A percentile compares a stretch with the other conserved stretches of the same genome.
These are phyloP conservation scores for Halteria grandinella DNA, from an alignment of 73 alveolate species.

Conservation along the genomic window DNA sequence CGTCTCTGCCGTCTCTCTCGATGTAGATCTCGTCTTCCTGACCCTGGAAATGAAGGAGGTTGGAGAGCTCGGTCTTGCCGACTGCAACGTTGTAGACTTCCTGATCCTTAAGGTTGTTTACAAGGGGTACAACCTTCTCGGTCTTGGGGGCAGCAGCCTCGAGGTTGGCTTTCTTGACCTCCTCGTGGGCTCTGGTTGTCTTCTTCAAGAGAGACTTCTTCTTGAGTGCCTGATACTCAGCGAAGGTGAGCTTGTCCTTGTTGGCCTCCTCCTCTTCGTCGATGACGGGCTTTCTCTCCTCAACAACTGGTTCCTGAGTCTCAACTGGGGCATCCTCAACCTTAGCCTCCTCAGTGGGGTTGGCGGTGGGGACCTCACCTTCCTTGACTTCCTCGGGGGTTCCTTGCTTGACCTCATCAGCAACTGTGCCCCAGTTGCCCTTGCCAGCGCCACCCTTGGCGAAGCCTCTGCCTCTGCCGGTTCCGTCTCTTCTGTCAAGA, in stretches of 20 bases:
- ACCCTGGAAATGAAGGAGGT: constrained; percentile 32
- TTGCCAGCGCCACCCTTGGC: constrained; percentile 36
- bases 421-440: constrained; percentile 24
- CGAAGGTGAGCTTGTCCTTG: background rate
- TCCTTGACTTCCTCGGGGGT: background rate
- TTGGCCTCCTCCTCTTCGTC: too few species aligned
- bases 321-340: constrained; percentile 1
- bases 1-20: background rate
- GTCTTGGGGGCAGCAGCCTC: background rate
- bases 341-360: background rate
- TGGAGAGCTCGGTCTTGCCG: background rate
- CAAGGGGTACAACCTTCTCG: background rate
- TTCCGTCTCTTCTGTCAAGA: constrained; percentile 22
- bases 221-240: constrained; percentile 3
- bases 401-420: constrained; percentile 2
- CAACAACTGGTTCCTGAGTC: too few species aligned
- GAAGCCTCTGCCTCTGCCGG: constrained; percentile 39
- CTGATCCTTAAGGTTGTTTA: background rate
- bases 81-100: constrained; percentile 1
- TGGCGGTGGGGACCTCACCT: background rate
- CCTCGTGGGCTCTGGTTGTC: constrained; percentile 34
- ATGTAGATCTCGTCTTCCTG: constrained; percentile 10
- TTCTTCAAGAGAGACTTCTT: constrained; percentile 12
- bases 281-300: too few species aligned
- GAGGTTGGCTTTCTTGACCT: constrained; percentile 20